Evolutionary conservation across 140 eudicot genomes (phyloP), one percentile per base, ranked within the genome.

Genomic region (Erigeron philadelphicus): DNA sequence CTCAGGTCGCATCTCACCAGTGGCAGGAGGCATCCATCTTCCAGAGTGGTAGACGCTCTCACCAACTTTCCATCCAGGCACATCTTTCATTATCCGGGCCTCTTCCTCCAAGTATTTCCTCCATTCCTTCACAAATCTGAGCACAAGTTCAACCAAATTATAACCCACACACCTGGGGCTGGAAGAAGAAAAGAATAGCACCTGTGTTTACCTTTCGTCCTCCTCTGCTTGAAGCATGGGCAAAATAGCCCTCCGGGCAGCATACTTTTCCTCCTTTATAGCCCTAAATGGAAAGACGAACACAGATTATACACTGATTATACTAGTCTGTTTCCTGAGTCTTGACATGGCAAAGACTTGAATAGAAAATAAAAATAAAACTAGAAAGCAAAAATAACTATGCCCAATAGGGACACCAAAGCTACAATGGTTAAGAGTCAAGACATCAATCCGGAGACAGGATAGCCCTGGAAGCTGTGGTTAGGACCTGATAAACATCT

Each of bases 21-120:
- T 86, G n/a, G 98, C 95, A 12, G 98, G 98, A 64, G 98, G 98
- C 98, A 92, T 92, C 98, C 98, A 92, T 81, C 76, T 81, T 38
- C 98, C 98, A 8, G 98, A 92, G 79, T 92, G 74, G 80, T 92
- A 92, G 21, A 92, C 98, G 25, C 74, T 92, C 73, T 92, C 96
- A 58, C 98, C 98, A 8, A 92, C 98, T 72, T 92, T 88, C 98
- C 98, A 92, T n/a, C 98, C 98, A n/a, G 98, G 98, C 66, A 92
- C 98, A 50, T 92, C 89, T 74, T 88, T 92, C 98, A 92, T 92
- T 66, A 92, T 92, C 16, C 98, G 64, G 25, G 96, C 96, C 81
- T 92, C 98, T 49, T 88, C 96, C 42, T 84, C 96, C 0, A 88
- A 81, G 74, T 84, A 84, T 63, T 86, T 92, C 84, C 61, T 88